A percentile compares a stretch with the other conserved stretches of the same genome.
Conservation (phyloP, 345 rosid species). For the Syzygium jambos region DNA sequence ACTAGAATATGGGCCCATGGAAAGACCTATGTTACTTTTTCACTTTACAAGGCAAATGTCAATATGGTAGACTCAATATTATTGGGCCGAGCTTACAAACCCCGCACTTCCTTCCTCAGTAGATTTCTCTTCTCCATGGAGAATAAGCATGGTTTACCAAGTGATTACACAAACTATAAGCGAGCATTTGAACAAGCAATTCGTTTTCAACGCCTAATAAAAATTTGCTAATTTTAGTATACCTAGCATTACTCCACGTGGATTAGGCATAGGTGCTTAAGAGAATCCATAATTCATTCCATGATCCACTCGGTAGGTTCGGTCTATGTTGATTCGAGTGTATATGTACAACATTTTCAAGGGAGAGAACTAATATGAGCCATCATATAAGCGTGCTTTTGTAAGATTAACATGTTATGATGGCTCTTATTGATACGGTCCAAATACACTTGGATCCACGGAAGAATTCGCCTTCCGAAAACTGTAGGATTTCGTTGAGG, state of each 20-base stretch:
- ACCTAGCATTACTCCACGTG: neutral
- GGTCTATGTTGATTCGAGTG: neutral
- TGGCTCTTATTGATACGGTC: neutral
- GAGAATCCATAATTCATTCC: neutral
- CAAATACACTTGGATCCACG: neutral
- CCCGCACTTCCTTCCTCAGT: neutral
- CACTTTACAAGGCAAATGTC: neutral
- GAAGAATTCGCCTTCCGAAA: neutral
- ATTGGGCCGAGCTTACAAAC: neutral
- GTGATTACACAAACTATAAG: too few species aligned
- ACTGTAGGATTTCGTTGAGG: neutral
- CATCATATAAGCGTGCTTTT: neutral
- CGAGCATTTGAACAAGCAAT: too few species aligned
- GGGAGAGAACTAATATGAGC: neutral
- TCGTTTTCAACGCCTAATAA: too few species aligned
- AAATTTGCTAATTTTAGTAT: too few species aligned
- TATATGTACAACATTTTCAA: neutral
- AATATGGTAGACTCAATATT: neutral
- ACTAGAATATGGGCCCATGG: too few species aligned
- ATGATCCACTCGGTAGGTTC: neutral
- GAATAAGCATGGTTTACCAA: too few species aligned
- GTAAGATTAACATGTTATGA: neutral
- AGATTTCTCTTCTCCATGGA: neutral
- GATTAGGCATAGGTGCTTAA: neutral
- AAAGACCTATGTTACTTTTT: neutral